phyloP scores from a whole-genome alignment of 148 eudicot species.

The Rhododendron simsii region DNA sequence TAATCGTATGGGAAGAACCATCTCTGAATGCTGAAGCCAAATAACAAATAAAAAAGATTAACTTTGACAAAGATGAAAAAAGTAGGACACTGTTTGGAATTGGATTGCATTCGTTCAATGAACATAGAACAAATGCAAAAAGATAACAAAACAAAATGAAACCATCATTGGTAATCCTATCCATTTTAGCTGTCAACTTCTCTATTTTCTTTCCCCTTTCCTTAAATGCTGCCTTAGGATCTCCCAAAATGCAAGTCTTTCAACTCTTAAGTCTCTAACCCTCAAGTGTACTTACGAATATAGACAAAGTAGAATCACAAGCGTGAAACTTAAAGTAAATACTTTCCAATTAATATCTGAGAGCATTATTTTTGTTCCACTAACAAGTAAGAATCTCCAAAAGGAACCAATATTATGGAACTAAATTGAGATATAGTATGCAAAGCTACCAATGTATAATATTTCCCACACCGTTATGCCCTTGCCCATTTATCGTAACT shows the following conservation, averaged over 20 bases:
- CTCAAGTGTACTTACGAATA: background rate
- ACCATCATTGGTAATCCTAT: background rate
- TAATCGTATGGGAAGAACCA: constrained; percentile 90
- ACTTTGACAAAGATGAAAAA: background rate
- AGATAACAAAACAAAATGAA: background rate
- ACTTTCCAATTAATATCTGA: background rate
- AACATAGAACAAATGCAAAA: background rate
- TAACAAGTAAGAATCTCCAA: background rate
- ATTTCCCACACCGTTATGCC: background rate
- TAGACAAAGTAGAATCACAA: background rate
- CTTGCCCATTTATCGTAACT: background rate
- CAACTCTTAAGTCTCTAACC: background rate
- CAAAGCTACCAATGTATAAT: background rate
- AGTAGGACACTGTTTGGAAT: background rate
- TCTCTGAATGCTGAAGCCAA: constrained; percentile 64
- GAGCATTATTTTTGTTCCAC: background rate
- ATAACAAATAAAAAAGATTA: background rate
- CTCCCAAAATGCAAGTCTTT: background rate
- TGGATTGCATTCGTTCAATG: background rate
- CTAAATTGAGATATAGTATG: background rate
- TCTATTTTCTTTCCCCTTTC: background rate
- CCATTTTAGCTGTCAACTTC: background rate
- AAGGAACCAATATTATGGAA: background rate
- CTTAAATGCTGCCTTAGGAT: background rate
- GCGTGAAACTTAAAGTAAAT: background rate